Conservation (phyloP, 768 basidiomycete species). For the Lanmaoa pseudosensibilis region DNA sequence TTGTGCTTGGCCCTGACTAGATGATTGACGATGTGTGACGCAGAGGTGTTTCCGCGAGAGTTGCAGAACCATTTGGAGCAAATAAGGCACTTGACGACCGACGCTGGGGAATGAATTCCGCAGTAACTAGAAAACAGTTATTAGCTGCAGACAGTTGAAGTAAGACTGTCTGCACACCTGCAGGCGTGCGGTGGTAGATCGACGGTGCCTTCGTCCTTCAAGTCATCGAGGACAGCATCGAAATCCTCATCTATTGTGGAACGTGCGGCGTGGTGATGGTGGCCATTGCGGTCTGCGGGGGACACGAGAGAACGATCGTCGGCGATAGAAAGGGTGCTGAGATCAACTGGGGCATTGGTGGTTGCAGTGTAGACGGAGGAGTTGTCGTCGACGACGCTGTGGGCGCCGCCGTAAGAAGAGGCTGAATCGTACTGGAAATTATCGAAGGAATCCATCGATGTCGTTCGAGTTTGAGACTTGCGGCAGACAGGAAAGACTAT, state of each 20-base stretch:
- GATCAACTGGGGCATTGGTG: conserved; percentile 60
- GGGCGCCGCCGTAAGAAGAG: conserved; percentile 71
- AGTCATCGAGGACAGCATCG: conserved; percentile 84
- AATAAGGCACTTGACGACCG: conserved; percentile 92
- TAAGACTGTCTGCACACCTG: conserved; percentile 57
- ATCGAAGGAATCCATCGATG: conserved; percentile 75
- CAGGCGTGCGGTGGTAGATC: conserved; percentile 93
- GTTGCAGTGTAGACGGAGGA: conserved; percentile 79
- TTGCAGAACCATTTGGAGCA: conserved; percentile 99
- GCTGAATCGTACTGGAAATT: conserved; percentile 85
- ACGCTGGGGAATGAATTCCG: conserved; percentile 95
- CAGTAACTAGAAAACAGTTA: conserved; percentile 69
- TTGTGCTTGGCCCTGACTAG: conserved; percentile 99
- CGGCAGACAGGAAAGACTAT: neutral
- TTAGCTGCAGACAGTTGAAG: conserved; percentile 4
- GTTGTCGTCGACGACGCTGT: conserved; percentile 73
- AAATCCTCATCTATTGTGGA: conserved; percentile 75
- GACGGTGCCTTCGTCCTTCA: conserved; percentile 76
- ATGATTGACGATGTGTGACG: conserved; percentile 99
- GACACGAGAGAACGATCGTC: conserved; percentile 54
- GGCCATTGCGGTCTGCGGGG: conserved; percentile 40
- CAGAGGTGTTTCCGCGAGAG: conserved; percentile 95
- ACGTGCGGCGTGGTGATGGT: conserved; percentile 35
- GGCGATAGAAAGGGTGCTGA: conserved; percentile 65
- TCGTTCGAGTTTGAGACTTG: conserved; percentile 18